Evolutionary conservation across 768 basidiomycete genomes (phyloP).

Genomic region (Boletus sensibilis): DNA sequence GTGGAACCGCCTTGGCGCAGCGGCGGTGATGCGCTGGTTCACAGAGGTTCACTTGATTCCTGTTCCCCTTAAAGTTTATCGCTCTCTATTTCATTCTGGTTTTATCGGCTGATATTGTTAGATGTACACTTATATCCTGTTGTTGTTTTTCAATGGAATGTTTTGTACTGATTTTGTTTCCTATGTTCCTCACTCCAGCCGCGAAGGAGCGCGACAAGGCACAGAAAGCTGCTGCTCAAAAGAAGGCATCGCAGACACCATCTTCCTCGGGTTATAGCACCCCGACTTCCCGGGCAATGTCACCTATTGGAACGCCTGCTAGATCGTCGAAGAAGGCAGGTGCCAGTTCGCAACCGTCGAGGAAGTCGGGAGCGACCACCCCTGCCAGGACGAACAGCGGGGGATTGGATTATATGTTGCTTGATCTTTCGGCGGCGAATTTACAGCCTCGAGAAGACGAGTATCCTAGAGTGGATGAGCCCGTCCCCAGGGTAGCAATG

Average conservation of each 20-base stretch:
- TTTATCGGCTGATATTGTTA: conserved; percentile 21
- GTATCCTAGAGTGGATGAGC: conserved; percentile 39
- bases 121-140: conserved; percentile 30
- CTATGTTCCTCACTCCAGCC: conserved; percentile 45
- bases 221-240: conserved; percentile 51
- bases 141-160: conserved; percentile 34
- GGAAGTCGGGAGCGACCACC: conserved; percentile 43
- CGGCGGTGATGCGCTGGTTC: conserved; percentile 26
- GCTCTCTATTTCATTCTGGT: conserved; percentile 15
- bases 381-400: conserved; percentile 35
- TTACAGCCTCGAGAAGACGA: conserved; percentile 49
- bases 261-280: conserved; percentile 38
- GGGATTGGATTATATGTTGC: conserved; percentile 51
- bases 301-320: conserved; percentile 39
- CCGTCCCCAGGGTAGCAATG: conserved; percentile 61
- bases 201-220: conserved; percentile 80
- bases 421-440: conserved; percentile 78
- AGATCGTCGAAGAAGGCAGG: conserved; percentile 44
- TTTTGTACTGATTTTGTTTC: conserved; percentile 43
- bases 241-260: conserved; percentile 35
- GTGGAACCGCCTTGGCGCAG: conserved; percentile 61
- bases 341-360: conserved; percentile 28
- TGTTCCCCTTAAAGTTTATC: conserved; percentile 10
- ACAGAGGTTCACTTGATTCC: conserved; percentile 2
- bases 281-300: conserved; percentile 46